Evolutionary conservation across 192 early-diverging fungal species (phyloP).

Genomic region (Backusella liffmaniae): DNA sequence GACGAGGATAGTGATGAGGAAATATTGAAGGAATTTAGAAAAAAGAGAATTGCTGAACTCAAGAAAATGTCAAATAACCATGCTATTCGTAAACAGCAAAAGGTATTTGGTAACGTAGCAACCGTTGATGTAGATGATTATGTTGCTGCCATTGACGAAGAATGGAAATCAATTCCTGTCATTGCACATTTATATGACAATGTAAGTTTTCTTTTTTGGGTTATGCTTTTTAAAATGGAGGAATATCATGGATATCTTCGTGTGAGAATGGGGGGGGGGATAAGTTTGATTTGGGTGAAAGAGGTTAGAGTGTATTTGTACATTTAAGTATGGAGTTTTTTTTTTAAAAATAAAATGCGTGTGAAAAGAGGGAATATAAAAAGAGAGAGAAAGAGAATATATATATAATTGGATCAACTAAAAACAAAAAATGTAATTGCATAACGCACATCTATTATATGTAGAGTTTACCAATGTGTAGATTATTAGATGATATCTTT

Average conservation of each 20-base stretch:
- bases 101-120: constrained; percentile 48
- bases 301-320: neutral
- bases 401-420: neutral
- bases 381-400: neutral
- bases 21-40: neutral
- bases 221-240: constrained; percentile 5
- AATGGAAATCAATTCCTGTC: constrained; percentile 46
- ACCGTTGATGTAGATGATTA: constrained; percentile 50
- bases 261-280: neutral
- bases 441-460: neutral
- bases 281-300: neutral
- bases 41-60: constrained; percentile 42
- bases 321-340: no score
- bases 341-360: neutral
- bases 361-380: neutral
- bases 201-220: constrained; percentile 26
- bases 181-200: constrained; percentile 55
- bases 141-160: constrained; percentile 48
- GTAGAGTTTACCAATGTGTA: constrained; percentile 36
- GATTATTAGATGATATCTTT: constrained; percentile 44
- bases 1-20: constrained; percentile 37
- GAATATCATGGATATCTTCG: neutral
- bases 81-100: constrained; percentile 15
- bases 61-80: constrained; percentile 31
- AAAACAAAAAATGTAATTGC: neutral